Conservation (phyloP, 176 grass and related monocot species). For the Tillandsia fasciculata region DNA sequence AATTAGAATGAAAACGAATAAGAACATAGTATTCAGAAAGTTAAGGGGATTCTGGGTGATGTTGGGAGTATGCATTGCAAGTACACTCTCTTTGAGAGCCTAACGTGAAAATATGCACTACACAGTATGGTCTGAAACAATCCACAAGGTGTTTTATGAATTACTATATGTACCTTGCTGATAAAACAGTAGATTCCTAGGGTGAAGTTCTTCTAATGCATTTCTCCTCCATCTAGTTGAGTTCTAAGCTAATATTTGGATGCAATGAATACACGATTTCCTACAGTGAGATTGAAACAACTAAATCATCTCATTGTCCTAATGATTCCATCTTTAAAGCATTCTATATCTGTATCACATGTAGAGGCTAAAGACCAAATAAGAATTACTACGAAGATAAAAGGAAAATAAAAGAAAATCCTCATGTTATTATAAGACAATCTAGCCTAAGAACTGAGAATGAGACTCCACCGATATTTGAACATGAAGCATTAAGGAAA, state of each 20-base stretch:
- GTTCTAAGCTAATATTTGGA: background rate
- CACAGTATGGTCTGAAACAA: background rate
- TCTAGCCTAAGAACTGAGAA: background rate
- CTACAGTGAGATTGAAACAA: background rate
- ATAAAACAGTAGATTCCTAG: background rate
- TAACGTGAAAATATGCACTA: background rate
- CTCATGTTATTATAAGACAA: background rate
- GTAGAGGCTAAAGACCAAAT: background rate
- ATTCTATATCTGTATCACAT: background rate
- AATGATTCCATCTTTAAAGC: background rate
- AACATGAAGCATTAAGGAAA: background rate
- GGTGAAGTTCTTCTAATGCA: background rate
- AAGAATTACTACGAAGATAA: background rate
- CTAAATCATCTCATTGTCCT: background rate
- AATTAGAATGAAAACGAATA: too few species aligned
- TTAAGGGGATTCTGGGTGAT: too few species aligned
- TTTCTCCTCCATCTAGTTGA: background rate
- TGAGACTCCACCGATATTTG: background rate
- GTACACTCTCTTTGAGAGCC: background rate
- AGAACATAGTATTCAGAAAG: too few species aligned
- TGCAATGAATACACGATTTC: background rate
- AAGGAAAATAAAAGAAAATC: constrained; percentile 1
- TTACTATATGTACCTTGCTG: background rate
- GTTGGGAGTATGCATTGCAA: background rate
- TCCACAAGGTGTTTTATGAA: background rate